Evolutionary conservation across 2,329 filamentous ascomycete genomes (phyloP).

Genomic region (Phaeomoniella chlamydospora): DNA sequence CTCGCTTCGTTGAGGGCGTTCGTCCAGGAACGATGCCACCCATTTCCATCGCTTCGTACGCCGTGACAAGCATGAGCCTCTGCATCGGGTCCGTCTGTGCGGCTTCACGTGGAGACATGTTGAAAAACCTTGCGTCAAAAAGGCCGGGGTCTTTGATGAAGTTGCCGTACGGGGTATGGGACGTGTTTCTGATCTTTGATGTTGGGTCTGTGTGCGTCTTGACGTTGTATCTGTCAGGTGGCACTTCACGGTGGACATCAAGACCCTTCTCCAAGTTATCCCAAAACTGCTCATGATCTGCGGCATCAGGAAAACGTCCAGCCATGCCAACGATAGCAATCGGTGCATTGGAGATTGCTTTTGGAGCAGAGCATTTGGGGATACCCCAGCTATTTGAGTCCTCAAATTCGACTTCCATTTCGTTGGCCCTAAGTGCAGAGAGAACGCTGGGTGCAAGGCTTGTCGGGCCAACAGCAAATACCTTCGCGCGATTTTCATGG

Average conservation of each 20-base stretch:
- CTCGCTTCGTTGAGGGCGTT: constrained; percentile 49
- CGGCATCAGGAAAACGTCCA: constrained; percentile 61
- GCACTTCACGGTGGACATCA: constrained; percentile 49
- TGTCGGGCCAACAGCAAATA: constrained; percentile 35
- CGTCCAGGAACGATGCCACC: constrained; percentile 62
- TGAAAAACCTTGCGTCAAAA: constrained; percentile 76
- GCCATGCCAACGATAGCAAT: constrained; percentile 78
- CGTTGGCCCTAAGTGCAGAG: constrained; percentile 32
- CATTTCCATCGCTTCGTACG: constrained; percentile 72
- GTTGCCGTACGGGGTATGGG: constrained; percentile 61
- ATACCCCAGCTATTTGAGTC: constrained; percentile 27
- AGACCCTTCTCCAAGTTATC: constrained; percentile 59
- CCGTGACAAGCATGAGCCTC: constrained; percentile 58
- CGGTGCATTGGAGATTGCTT: constrained; percentile 43
- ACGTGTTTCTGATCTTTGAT: constrained; percentile 62
- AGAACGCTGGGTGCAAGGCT: constrained; percentile 41
- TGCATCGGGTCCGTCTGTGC: constrained; percentile 72
- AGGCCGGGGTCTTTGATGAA: constrained; percentile 62
- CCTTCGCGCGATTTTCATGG: constrained; percentile 15
- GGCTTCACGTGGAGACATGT: constrained; percentile 72
- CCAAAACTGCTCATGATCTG: constrained; percentile 59
- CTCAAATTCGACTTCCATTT: constrained; percentile 10
- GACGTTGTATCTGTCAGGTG: constrained; percentile 59
- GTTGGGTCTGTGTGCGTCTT: constrained; percentile 57
- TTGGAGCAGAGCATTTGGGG: constrained; percentile 10